Conservation (phyloP, 2,329 filamentous ascomycete species). For the Aschersonia sp. region DNA sequence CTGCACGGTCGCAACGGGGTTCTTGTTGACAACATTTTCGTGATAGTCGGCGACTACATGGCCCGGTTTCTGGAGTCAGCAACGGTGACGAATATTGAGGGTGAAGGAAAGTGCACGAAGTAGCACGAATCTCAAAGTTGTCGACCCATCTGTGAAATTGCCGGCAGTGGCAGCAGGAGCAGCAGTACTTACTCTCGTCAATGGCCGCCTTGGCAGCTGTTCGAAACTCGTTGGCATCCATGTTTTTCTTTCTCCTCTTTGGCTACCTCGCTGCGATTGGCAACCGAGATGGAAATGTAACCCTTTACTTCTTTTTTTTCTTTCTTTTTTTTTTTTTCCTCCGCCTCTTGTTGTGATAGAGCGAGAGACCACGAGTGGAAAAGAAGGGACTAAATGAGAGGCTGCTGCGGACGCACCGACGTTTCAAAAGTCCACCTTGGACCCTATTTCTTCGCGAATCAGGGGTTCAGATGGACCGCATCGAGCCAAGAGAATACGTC, state of each 20-base stretch:
- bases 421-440: no score
- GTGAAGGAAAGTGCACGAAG: not conserved
- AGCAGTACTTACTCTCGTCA: slow-evolving; percentile 55
- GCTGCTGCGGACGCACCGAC: no score
- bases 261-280: not conserved
- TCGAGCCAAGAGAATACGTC: no score
- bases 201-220: slow-evolving; percentile 63
- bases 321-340: no score
- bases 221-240: slow-evolving; percentile 70
- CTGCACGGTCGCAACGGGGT: slow-evolving; percentile 62
- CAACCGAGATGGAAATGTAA: not conserved
- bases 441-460: no score
- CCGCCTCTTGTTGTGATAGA: no score
- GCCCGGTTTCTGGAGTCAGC: not conserved
- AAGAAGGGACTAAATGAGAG: no score
- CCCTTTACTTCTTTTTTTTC: no score
- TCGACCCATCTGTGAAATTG: not conserved
- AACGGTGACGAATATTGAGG: not conserved
- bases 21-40: slow-evolving; percentile 52
- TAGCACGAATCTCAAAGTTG: not conserved
- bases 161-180: not conserved
- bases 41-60: slow-evolving; percentile 67
- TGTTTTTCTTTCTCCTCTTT: slow-evolving; percentile 17
- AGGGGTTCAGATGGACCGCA: no score
- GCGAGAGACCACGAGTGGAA: no score